These are phyloP conservation scores for Didymella glomerata DNA, from an alignment of 2,329 filamentous ascomycete species.

Conservation along the genomic window DNA sequence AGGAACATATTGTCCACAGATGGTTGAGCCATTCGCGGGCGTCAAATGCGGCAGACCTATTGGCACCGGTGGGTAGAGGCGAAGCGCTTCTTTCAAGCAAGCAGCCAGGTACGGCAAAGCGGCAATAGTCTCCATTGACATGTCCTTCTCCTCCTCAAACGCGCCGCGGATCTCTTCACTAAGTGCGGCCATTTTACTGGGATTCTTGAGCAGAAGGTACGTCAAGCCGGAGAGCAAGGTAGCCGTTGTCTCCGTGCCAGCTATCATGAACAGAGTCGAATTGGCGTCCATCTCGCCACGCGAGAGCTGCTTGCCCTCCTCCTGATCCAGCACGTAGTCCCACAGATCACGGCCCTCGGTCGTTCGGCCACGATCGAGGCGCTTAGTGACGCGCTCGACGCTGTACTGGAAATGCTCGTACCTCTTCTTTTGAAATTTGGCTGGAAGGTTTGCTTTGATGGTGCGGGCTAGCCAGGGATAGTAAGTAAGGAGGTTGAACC, in stretches of 20 bases:
- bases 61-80: constrained; percentile 41
- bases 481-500: constrained; percentile 23
- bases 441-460: neutral
- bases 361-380: constrained; percentile 38
- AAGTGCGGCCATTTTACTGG: constrained; percentile 24
- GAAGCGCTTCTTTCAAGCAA: constrained; percentile 36
- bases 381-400: constrained; percentile 38
- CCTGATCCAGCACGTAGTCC: constrained; percentile 49
- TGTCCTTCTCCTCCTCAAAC: neutral
- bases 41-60: constrained; percentile 38
- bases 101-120: neutral
- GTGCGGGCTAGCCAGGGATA: neutral
- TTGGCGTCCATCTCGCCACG: constrained; percentile 3
- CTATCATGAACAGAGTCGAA: constrained; percentile 36
- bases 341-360: constrained; percentile 51
- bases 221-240: constrained; percentile 36
- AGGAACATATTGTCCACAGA: constrained; percentile 11
- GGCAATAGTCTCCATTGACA: neutral
- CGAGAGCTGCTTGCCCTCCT: constrained; percentile 10
- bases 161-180: neutral
- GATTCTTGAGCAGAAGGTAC: constrained; percentile 39
- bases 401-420: constrained; percentile 31
- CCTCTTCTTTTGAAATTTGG: constrained; percentile 18
- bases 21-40: constrained; percentile 31
- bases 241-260: constrained; percentile 42